Percentiles rank a stretch among this genome's conserved stretches.
phyloP scores from a whole-genome alignment of 768 basidiomycete genomes.

The Phanerodontia chrysosporium region DNA sequence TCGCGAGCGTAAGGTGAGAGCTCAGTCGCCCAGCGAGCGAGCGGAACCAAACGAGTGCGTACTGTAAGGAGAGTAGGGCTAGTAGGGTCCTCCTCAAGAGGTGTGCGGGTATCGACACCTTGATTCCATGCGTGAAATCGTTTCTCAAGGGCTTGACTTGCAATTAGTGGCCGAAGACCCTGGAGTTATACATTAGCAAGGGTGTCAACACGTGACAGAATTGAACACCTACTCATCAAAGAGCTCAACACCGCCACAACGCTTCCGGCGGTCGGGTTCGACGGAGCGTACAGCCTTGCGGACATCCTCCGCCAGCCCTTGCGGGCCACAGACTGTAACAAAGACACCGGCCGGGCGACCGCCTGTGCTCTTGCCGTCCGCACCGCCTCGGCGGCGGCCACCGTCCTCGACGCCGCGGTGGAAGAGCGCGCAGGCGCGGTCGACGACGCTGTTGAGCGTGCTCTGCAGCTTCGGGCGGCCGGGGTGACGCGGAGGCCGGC shows the following conservation, averaged over 20 bases:
- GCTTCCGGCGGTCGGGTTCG: slow-evolving; percentile 28
- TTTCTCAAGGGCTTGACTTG: neutral
- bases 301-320: slow-evolving; percentile 34
- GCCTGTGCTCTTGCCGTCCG: neutral
- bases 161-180: neutral
- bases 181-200: neutral
- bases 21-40: neutral
- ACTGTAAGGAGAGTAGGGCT: neutral
- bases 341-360: slow-evolving; percentile 30
- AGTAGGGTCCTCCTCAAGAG: neutral
- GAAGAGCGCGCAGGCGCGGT: slow-evolving; percentile 19
- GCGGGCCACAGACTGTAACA: slow-evolving; percentile 41
- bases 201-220: neutral
- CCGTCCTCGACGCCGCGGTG: slow-evolving; percentile 11
- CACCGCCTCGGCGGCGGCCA: neutral
- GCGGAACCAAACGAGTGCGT: neutral
- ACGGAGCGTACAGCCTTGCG: slow-evolving; percentile 32
- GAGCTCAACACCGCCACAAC: slow-evolving; percentile 37
- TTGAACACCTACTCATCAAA: slow-evolving; percentile 35
- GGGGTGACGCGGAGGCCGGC: slow-evolving; percentile 26
- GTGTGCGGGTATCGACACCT: neutral
- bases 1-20: neutral
- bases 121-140: neutral
- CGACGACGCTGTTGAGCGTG: slow-evolving; percentile 18
- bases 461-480: slow-evolving; percentile 25